Base-by-base conservation (phyloP, 805 yeast genomes). In the Saitoella complicata region DNA sequence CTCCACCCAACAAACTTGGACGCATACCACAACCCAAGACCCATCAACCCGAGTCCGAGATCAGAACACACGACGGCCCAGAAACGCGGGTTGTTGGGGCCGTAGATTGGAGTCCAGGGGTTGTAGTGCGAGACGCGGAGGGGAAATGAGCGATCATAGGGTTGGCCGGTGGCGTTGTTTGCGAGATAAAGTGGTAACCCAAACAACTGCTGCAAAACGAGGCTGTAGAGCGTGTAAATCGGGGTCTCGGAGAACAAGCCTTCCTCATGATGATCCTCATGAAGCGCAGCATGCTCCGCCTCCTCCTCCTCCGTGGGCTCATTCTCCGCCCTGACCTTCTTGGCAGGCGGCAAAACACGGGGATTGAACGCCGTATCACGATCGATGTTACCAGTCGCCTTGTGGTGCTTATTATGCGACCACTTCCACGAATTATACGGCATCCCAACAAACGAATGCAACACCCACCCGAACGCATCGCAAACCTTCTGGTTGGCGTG, bases 341-440 rank as follows among this genome's bases (percentile, higher is more conserved):
- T 63, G 51, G 79, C 76, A 54, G 71, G 72, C 40, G 78, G 75
- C 57, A 21, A 4, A 21, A 21, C 21, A 4, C 70, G 65, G 43
- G 94, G 94, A 44, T 83, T 81, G 56, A 80, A 83, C 41, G 82
- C 94, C 78, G 78, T 83, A 60, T 83, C 94, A 59, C 85, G 73
- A 36, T 78, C 67, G 59, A 83, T 57, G 62, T 84, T 84, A 51
- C 91, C 93, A 37, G 93, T 83, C 47, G 87, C 83, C 70, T 84
- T 83, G 70, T 83, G 94, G 66, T 83, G 94, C 71, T 80, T 82
- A 46, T 83, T 75, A 64, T 83, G 94, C 41, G 83, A 67, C 62
- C 68, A 76, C 57, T 82, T 79, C 94, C 94, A 83, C 7, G 91
- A 79, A 61, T 82, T 82, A 67, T 78, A 83, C 40, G 94, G 94